These are phyloP conservation scores for Rhododendron vialii DNA, from an alignment of 148 eudicot genomes.

Conservation along the genomic window DNA sequence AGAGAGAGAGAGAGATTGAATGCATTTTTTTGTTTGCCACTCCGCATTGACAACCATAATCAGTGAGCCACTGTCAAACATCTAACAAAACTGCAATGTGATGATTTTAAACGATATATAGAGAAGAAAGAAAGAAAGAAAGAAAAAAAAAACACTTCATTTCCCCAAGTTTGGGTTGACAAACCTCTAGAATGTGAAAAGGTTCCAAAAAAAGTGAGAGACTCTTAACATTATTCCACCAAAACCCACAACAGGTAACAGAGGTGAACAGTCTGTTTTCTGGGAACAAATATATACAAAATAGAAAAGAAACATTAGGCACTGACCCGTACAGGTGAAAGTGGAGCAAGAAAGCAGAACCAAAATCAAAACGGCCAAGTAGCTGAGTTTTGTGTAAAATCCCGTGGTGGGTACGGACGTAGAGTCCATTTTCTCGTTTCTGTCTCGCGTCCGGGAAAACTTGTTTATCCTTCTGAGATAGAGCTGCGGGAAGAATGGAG, in stretches of 20 bases:
- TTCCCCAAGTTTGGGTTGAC: background rate
- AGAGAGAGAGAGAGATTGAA: background rate
- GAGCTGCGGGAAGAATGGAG: background rate
- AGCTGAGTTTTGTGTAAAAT: slow-evolving; percentile 11
- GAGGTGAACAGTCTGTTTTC: background rate
- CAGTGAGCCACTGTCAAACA: background rate
- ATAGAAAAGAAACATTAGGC: background rate
- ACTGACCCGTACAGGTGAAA: slow-evolving; percentile 33
- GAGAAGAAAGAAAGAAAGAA: background rate
- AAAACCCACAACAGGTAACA: slow-evolving; percentile 1
- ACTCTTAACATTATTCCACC: background rate
- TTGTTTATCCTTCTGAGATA: too few relatives aligned
- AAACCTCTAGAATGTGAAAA: background rate
- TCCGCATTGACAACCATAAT: background rate
- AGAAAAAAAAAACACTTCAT: background rate
- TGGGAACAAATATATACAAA: background rate
- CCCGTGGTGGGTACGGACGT: slow-evolving; percentile 9
- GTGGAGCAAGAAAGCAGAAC: slow-evolving; percentile 12
- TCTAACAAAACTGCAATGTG: background rate
- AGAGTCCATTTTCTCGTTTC: slow-evolving; percentile 28
- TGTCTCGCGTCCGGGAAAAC: background rate
- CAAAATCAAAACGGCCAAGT: slow-evolving; percentile 19
- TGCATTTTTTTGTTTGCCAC: background rate
- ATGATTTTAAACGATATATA: background rate
- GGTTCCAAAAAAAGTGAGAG: background rate